Base-by-base conservation (phyloP, 352 stramenopile species). In the Globisporangium carolinianum region DNA sequence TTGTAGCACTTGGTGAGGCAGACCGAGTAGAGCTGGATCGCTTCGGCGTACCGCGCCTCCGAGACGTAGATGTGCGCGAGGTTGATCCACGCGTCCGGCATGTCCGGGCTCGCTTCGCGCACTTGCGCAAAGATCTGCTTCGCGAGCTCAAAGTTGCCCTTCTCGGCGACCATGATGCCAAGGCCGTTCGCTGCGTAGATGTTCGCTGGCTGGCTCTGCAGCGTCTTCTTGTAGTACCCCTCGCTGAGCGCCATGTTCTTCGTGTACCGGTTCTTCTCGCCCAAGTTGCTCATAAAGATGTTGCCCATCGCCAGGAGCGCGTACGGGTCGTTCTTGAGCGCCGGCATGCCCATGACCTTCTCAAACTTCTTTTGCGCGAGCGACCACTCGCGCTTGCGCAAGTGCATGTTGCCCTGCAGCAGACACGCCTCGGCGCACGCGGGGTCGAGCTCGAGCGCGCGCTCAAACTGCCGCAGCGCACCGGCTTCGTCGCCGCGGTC, bases 221-320 rank as follows among this genome's bases (percentile, higher is more conserved):
- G 72, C 24, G 97, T 98, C 67, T 97, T 91, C 67, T 97, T 96
- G 83, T 98, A 98, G 68, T 97, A 98, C 32, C 96, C 92, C 63
- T 96, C 92, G 51, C 79, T 91, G 47, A 95, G 87, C 56, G 90
- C 87, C 69, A 99, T 93, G 76, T 98, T 97, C 72, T 98, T 98
- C 24, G 86, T 91, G 79, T 98, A 98, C 6, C 95, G 90, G 51
- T 95, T 89, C 51, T 96, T 96, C 46, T 96, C 92, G 37, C 96
- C 90, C 7, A 98, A 75, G 69, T 98, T 99, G 68, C 89, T 97
- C 85, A 99, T 98, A 69, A 98, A 99, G 59, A 99, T 98, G 60
- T 98, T 99, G 49, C 95, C 96, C 75, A 99, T 91, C 24, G 91
- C 97, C 17, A 99, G 73, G 71, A 98, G 96, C 9, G 96, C 93